A percentile compares a stretch with the other conserved stretches of the same genome.
These are phyloP conservation scores for Xylariaceae sp. DNA, from an alignment of 2,329 filamentous ascomycete species.

Conservation along the genomic window DNA sequence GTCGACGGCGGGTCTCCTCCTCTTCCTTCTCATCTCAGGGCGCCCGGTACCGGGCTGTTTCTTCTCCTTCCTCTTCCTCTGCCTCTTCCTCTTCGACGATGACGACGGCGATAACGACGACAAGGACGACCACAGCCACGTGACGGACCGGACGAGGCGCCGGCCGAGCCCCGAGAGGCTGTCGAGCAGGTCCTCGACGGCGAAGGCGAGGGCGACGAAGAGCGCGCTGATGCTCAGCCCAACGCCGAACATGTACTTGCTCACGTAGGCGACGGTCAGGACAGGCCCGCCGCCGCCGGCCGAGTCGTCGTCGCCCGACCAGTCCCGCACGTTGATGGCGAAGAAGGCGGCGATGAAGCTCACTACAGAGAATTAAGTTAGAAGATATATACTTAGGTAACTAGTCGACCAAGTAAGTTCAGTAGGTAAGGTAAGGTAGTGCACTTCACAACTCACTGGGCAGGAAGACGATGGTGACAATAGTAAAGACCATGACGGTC, in stretches of 20 bases:
- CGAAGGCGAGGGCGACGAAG: constrained; percentile 30
- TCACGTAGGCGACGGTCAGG: constrained; percentile 41
- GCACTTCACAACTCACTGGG: too few relatives aligned
- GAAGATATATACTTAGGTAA: too few relatives aligned
- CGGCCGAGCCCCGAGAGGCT: neutral
- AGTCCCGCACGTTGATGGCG: constrained; percentile 39
- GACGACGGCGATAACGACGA: neutral
- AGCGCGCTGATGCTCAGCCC: constrained; percentile 31
- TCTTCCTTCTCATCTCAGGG: too few relatives aligned
- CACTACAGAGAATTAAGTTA: too few relatives aligned
- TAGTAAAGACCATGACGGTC: constrained; percentile 37
- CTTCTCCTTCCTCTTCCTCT: neutral
- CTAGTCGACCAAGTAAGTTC: too few relatives aligned
- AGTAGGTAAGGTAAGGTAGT: too few relatives aligned
- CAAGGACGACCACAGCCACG: too few relatives aligned
- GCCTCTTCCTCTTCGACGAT: neutral
- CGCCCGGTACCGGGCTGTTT: too few relatives aligned
- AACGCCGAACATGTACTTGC: constrained; percentile 44
- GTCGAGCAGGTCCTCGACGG: constrained; percentile 27
- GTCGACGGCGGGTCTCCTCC: neutral
- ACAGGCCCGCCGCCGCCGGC: neutral
- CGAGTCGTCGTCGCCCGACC: constrained; percentile 26
- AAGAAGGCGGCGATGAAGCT: constrained; percentile 37
- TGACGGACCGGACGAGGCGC: too few relatives aligned
- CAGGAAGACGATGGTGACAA: constrained; percentile 37